Percentiles rank a stretch among this genome's conserved stretches.
Conservation (phyloP, 164 flowering plant species). For the Nymphaea thermarum region DNA sequence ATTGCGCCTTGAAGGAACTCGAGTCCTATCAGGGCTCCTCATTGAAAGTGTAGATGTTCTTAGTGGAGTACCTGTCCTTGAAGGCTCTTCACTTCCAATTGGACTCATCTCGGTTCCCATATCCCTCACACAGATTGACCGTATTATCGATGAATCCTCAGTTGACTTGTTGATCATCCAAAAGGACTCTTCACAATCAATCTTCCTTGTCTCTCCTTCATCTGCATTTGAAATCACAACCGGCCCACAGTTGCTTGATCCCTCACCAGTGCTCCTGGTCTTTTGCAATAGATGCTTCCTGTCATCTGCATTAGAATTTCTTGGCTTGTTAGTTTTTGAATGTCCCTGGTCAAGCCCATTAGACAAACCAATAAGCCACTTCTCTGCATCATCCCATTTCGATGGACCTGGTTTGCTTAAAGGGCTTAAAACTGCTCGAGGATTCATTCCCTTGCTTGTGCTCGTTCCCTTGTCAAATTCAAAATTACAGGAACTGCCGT, state of each 20-base stretch:
- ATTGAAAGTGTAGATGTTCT: slow-evolving; percentile 53
- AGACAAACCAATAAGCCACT: slow-evolving; percentile 60
- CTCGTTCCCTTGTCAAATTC: slow-evolving; percentile 65
- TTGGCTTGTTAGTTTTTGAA: slow-evolving; percentile 34
- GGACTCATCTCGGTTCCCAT: slow-evolving; percentile 99
- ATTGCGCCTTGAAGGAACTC: slow-evolving; percentile 39
- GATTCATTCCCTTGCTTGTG: slow-evolving; percentile 26
- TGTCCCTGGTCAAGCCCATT: slow-evolving; percentile 10
- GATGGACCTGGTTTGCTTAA: slow-evolving; percentile 66
- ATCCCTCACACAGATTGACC: slow-evolving; percentile 80
- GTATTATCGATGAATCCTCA: slow-evolving; percentile 25
- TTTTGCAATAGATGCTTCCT: slow-evolving; percentile 51
- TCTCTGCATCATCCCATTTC: slow-evolving; percentile 98
- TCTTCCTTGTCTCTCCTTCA: slow-evolving; percentile 53
- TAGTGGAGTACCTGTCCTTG: slow-evolving; percentile 77
- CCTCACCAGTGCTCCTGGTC: slow-evolving; percentile 24
- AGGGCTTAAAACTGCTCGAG: slow-evolving; percentile 41
- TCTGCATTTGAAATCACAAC: slow-evolving; percentile 7
- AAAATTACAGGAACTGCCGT: slow-evolving; percentile 11
- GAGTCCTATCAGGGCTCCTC: slow-evolving; percentile 32
- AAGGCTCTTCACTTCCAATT: slow-evolving; percentile 84
- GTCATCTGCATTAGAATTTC: slow-evolving; percentile 89
- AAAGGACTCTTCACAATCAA: slow-evolving; percentile 51
- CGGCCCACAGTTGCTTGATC: slow-evolving; percentile 21
- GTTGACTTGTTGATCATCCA: slow-evolving; percentile 48